Percentiles rank a stretch among this genome's conserved stretches.
phyloP scores from a whole-genome alignment of 345 rosid species.

The Salix koriyanagi region DNA sequence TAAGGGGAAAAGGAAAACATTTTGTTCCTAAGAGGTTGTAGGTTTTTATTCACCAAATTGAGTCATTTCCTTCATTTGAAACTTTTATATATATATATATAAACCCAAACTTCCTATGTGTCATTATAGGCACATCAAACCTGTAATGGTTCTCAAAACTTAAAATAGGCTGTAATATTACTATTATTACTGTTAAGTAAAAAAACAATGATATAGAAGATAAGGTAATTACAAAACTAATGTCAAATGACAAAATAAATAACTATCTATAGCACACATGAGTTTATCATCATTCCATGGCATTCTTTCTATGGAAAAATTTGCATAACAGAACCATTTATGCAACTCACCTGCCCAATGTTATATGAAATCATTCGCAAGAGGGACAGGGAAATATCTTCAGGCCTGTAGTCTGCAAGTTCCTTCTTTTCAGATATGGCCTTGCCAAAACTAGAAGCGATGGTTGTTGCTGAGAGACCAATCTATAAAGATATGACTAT shows the following conservation, averaged over 20 bases:
- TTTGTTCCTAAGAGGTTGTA: background rate
- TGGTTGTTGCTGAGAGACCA: slow-evolving; percentile 96
- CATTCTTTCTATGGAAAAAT: background rate
- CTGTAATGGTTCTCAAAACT: background rate
- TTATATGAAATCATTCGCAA: slow-evolving; percentile 98
- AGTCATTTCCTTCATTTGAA: background rate
- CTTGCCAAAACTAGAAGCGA: slow-evolving; percentile 99
- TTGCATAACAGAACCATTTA: background rate
- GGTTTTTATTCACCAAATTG: background rate
- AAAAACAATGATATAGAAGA: background rate
- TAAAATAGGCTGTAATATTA: background rate
- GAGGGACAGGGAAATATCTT: slow-evolving; percentile 93
- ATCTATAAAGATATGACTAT: slow-evolving; percentile 39
- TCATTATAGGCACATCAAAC: background rate
- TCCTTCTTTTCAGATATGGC: slow-evolving; percentile 88
- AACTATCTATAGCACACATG: background rate
- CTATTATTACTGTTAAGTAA: background rate
- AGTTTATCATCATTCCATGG: background rate
- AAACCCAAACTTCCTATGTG: background rate
- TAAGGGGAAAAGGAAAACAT: background rate
- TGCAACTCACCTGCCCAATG: slow-evolving; percentile 78
- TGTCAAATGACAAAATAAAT: background rate
- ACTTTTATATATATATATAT: background rate
- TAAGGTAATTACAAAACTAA: background rate
- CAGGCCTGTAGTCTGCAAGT: slow-evolving; percentile 86